Evolutionary conservation across 768 basidiomycete species (phyloP), one percentile per base, ranked within the genome.

Genomic region (Mycena rosella): DNA sequence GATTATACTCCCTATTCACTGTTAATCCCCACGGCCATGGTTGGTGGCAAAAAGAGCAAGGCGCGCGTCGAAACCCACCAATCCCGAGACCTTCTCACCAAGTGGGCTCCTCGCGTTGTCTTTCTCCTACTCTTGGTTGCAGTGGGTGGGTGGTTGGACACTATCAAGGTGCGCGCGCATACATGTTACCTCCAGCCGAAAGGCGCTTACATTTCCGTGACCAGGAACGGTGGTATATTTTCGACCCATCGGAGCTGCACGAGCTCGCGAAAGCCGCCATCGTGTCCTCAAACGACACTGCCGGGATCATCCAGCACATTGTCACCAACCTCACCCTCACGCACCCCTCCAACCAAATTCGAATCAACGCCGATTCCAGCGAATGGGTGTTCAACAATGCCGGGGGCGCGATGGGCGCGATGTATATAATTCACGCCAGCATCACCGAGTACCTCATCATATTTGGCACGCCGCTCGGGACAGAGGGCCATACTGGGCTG

Each of bases 321-420:
- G 82, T 96, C 63, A 75, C 87, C 29, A 94, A 95, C 78, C 91
- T 99, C 68, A 91, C 90, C 9, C 78, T 81, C 18, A 90, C 88
- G 1, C 92, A 96, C 76, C 89, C 94, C 0, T 74, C 86, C 53
- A 82, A 83, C 32, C 69, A 82, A n/a, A 84, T 89, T 45, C 81
- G 80, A 22, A 62, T 94, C 69, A 88, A 89, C 76, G 70, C 88
- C 55, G 74, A 91, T 81, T 76, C 86, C 24, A 82, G 83, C 40
- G 96, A 98, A 74, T 98, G 97, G 97, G 88, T 98, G 27, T 93
- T 97, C 81, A 98, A 90, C 84, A 99, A 98, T 74, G 96, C 97
- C 0, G 98, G 96, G 14, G 98, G 98, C 66, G 96, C 96, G 0
- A 98, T 97, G 96, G 96, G 96, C 47, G 91, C 91, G 36, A 98